Evolutionary conservation across 306 rosid species (phyloP), one percentile per base, ranked within the genome.

Genomic region (Medicago lupulina): DNA sequence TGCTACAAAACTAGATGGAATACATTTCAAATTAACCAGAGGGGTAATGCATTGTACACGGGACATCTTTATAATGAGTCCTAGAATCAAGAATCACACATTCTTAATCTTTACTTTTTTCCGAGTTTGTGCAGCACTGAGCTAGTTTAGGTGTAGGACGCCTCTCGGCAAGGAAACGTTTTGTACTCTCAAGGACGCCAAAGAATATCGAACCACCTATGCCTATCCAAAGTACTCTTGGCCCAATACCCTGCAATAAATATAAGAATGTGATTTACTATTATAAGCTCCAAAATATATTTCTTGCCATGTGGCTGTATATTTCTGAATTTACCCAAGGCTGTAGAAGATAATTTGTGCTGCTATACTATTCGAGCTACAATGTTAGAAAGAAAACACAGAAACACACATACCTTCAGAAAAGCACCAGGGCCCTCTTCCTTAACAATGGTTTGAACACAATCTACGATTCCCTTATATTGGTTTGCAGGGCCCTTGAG

Each of bases 381-480:
- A 31, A 64, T 53, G 47, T 68, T 15, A 34, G 59, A 51, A 64
- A 59, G 68, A 63, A 81, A 77, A 74, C 64, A 62, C 49, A 54
- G 41, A 59, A 67, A 54, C n/a, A 63, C 25, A n/a, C 81, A 46
- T 85, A 94, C 97, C 97, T 90, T 94, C 84, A 90, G 50, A 70
- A 92, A 78, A 40, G 98, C 95, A 10, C 83, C 31, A 85, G 96
- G 88, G 59, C 98, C 97, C 83, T 94, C 97, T 87, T 94, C 98
- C 85, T 89, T 86, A 39, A 92, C 84, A 18, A 94, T 82, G 60
- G 97, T 90, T 89, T 90, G 96, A 83, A 94, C 97, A 79, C 98
- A 94, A 82, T 92, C 92, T n/a, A 71, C 39, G 16, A 94, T 82
- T 76, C 98, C 98, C 62, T 84, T 92, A 75, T 92, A 94, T 76